phyloP scores from a whole-genome alignment of 2,329 filamentous ascomycete genomes.

The Arthrobotrys sphaeroides region DNA sequence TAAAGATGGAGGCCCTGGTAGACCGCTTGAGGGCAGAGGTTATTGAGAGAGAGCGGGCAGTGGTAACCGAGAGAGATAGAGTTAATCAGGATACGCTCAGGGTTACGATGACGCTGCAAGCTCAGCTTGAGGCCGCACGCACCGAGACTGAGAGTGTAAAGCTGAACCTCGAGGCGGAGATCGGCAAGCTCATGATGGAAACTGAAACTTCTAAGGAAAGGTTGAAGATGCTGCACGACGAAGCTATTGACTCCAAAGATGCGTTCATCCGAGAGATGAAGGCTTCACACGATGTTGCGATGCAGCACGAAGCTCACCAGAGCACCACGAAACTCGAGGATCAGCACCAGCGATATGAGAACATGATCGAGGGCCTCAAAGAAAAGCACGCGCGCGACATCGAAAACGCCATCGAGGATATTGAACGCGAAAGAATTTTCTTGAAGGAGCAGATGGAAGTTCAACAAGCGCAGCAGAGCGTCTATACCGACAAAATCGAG shows the following conservation, averaged over 20 bases:
- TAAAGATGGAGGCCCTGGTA: conserved; percentile 64
- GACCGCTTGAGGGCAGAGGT: conserved; percentile 63
- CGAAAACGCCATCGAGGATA: conserved; percentile 79
- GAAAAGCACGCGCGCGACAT: conserved; percentile 78
- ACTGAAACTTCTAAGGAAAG: conserved; percentile 81
- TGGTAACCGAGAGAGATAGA: conserved; percentile 82
- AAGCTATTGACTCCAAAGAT: conserved; percentile 75
- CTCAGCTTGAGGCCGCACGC: conserved; percentile 83
- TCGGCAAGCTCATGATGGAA: conserved; percentile 81
- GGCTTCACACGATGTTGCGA: conserved; percentile 60
- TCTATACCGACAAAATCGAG: conserved; percentile 83
- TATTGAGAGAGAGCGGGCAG: conserved; percentile 54
- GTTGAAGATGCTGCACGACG: conserved; percentile 84
- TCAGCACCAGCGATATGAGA: conserved; percentile 70
- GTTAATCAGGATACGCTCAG: conserved; percentile 82
- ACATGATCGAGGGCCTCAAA: conserved; percentile 77
- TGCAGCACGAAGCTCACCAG: conserved; percentile 67
- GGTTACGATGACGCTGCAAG: conserved; percentile 79
- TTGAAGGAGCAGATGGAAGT: conserved; percentile 82
- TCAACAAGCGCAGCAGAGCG: conserved; percentile 82
- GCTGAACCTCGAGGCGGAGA: conserved; percentile 81
- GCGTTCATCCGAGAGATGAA: conserved; percentile 66
- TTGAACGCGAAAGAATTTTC: conserved; percentile 79
- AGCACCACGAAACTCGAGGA: conserved; percentile 68
- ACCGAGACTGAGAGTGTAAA: conserved; percentile 85